Conservation (phyloP, 2,329 filamentous ascomycete genomes). For the Bipolaris gigantea region DNA sequence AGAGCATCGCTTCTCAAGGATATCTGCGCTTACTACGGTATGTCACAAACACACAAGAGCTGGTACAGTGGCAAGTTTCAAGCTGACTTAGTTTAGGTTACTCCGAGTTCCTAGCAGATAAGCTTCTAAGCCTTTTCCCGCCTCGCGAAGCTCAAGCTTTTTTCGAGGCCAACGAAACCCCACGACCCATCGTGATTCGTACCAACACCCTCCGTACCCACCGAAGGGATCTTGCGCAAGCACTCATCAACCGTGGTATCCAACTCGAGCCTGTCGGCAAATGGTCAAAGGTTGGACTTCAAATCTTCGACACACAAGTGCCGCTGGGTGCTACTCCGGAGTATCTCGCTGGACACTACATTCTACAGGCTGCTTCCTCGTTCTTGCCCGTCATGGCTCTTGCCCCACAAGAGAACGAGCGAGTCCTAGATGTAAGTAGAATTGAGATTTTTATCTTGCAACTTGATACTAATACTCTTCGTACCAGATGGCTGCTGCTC, state of each 20-base stretch:
- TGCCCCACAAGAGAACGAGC: constrained; percentile 88
- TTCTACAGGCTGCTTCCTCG: constrained; percentile 92
- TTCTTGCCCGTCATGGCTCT: constrained; percentile 98
- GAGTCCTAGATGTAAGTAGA: constrained; percentile 90
- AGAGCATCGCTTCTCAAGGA: constrained; percentile 84
- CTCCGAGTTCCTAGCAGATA: constrained; percentile 90
- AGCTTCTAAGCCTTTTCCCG: constrained; percentile 89
- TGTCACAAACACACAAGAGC: not conserved
- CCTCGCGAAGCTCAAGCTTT: constrained; percentile 95
- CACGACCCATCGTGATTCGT: constrained; percentile 89
- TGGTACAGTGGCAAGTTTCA: not conserved
- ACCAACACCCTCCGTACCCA: constrained; percentile 89
- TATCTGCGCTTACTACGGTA: constrained; percentile 87
- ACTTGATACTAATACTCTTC: not conserved
- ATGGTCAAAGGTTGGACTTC: constrained; percentile 97
- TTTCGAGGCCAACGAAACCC: constrained; percentile 97
- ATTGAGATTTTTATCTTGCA: constrained; percentile 57
- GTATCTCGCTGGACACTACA: constrained; percentile 96
- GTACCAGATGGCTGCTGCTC: constrained; percentile 61
- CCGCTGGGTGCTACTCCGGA: constrained; percentile 94
- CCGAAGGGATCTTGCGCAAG: constrained; percentile 80
- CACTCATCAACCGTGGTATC: constrained; percentile 93
- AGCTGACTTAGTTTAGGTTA: constrained; percentile 57
- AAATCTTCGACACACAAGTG: constrained; percentile 88
- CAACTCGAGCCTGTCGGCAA: constrained; percentile 96